Evolutionary conservation across 352 stramenopile species (phyloP).

Genomic region (Globisporangium barbulae): DNA sequence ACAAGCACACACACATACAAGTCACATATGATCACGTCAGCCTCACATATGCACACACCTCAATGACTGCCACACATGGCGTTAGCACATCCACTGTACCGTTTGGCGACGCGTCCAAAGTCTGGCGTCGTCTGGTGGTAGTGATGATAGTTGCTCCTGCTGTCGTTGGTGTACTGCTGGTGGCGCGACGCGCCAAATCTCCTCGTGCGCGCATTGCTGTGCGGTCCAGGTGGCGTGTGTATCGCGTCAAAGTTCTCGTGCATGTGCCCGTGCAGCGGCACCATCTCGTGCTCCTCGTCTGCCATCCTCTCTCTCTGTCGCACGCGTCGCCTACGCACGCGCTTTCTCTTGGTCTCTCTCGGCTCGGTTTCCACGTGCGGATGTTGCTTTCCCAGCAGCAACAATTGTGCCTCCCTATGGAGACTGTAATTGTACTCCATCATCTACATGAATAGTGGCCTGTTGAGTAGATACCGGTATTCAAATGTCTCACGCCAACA

Average conservation of each 20-base stretch:
- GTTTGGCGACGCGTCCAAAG: slow-evolving; percentile 7
- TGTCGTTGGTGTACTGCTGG: slow-evolving; percentile 8
- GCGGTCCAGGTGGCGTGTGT: not conserved
- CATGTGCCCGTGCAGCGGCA: not conserved
- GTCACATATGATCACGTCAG: not conserved
- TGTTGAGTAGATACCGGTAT: too few relatives aligned
- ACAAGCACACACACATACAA: not conserved
- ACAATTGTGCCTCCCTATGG: too few relatives aligned
- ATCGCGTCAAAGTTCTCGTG: slow-evolving; percentile 5
- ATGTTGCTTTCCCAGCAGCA: too few relatives aligned
- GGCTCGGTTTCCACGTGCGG: too few relatives aligned
- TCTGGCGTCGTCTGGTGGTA: not conserved
- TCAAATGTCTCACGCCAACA: too few relatives aligned
- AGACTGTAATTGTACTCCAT: too few relatives aligned
- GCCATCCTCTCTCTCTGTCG: too few relatives aligned
- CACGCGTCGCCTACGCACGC: too few relatives aligned
- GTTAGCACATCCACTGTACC: not conserved
- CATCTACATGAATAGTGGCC: too few relatives aligned
- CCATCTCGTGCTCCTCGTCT: slow-evolving; percentile 2
- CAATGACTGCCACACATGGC: too few relatives aligned
- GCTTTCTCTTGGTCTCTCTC: too few relatives aligned
- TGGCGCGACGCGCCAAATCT: slow-evolving; percentile 1
- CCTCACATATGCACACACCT: not conserved
- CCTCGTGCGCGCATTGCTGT: not conserved
- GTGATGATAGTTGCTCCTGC: not conserved